These are phyloP conservation scores for Nemania diffusa DNA, from an alignment of 2,329 filamentous ascomycete genomes.

Conservation along the genomic window DNA sequence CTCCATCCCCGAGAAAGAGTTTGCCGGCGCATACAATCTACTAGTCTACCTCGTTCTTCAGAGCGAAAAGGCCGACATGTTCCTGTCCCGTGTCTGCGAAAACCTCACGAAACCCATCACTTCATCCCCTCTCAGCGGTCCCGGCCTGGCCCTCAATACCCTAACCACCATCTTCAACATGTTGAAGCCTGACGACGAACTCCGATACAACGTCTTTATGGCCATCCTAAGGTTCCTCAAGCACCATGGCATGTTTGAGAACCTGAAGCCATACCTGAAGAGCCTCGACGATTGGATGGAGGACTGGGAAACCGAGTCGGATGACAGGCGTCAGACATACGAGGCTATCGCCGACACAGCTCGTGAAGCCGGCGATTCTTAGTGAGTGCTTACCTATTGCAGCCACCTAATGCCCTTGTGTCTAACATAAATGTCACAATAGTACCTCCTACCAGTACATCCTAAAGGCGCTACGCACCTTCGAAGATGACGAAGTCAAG, in stretches of 20 bases:
- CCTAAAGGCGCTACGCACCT: slow-evolving; percentile 69
- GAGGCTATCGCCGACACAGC: slow-evolving; percentile 85
- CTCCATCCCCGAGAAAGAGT: slow-evolving; percentile 92
- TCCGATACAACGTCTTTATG: slow-evolving; percentile 90
- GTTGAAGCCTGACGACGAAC: slow-evolving; percentile 77
- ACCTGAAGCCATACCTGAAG: slow-evolving; percentile 83
- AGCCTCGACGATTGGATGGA: slow-evolving; percentile 84
- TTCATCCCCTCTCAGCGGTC: slow-evolving; percentile 85
- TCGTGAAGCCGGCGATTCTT: slow-evolving; percentile 78
- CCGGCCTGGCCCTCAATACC: slow-evolving; percentile 86
- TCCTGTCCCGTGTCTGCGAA: slow-evolving; percentile 87
- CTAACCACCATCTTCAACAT: slow-evolving; percentile 98
- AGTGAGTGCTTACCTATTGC: slow-evolving; percentile 62
- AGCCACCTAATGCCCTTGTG: slow-evolving; percentile 16
- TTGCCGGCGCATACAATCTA: slow-evolving; percentile 95
- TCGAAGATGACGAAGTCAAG: slow-evolving; percentile 66
- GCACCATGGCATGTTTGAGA: slow-evolving; percentile 79
- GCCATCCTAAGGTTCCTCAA: slow-evolving; percentile 88
- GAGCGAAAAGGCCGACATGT: slow-evolving; percentile 83
- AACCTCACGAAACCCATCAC: slow-evolving; percentile 89
- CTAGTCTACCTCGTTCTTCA: slow-evolving; percentile 92
- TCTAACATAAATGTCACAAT: slow-evolving; percentile 22
- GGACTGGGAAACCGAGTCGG: slow-evolving; percentile 83
- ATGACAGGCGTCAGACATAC: slow-evolving; percentile 86
- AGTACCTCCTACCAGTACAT: slow-evolving; percentile 75